These are phyloP conservation scores for Phalaenopsis hybrid DNA, from an alignment of 116 monocot species.

Conservation along the genomic window DNA sequence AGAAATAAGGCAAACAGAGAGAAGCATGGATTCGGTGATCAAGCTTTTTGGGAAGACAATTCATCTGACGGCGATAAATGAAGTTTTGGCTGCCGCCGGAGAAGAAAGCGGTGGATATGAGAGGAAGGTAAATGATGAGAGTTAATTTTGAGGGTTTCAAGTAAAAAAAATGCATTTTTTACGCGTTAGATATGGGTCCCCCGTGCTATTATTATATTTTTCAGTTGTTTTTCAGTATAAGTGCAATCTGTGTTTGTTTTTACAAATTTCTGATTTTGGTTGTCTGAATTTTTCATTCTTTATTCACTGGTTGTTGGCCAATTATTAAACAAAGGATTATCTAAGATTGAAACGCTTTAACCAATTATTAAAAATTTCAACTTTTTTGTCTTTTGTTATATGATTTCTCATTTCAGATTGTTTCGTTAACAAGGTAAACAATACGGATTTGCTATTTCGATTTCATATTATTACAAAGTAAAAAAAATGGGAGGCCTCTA, in stretches of 20 bases:
- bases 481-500: neutral
- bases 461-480: neutral
- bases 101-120: neutral
- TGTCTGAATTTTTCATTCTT: neutral
- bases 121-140: neutral
- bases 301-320: neutral
- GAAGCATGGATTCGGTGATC: neutral
- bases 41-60: conserved; percentile 5
- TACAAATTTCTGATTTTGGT: neutral
- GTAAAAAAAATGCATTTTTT: neutral
- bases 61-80: neutral
- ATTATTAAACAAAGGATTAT: too few species aligned
- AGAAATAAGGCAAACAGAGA: too few species aligned
- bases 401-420: neutral
- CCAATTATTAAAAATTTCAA: neutral
- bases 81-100: neutral
- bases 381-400: neutral
- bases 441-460: neutral
- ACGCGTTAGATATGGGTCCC: neutral
- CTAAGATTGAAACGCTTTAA: too few species aligned
- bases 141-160: too few species aligned
- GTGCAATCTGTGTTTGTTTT: neutral
- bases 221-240: neutral
- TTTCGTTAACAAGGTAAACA: neutral
- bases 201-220: neutral